Evolutionary conservation across 257 asterid species (phyloP).

Genomic region (Solanum chmielewskii): DNA sequence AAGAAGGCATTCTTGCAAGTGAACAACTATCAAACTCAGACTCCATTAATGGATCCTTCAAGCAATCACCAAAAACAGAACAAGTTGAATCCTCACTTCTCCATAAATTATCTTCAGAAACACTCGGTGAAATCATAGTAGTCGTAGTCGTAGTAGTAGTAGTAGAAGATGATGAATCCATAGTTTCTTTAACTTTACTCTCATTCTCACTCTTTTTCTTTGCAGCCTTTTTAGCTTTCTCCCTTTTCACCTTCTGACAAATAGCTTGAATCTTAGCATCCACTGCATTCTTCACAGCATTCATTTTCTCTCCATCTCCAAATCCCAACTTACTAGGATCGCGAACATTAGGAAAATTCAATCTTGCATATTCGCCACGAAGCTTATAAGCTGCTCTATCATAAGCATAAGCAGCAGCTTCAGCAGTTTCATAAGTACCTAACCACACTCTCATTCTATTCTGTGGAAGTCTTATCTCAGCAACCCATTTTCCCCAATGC

Average conservation of each 20-base stretch:
- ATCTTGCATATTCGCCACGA: conserved; percentile 86
- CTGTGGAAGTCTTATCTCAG: conserved; percentile 88
- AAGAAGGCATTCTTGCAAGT: conserved; percentile 78
- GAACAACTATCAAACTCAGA: conserved; percentile 46
- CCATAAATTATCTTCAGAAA: conserved; percentile 48
- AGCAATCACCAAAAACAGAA: conserved; percentile 26
- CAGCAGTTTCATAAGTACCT: conserved; percentile 89
- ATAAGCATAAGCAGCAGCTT: conserved; percentile 92
- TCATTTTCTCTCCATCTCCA: conserved; percentile 30
- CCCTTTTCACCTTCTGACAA: conserved; percentile 57
- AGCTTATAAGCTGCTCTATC: conserved; percentile 91
- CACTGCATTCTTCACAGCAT: conserved; percentile 65
- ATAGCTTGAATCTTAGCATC: conserved; percentile 85
- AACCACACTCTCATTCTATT: conserved; percentile 90
- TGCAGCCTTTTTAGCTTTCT: conserved; percentile 21
- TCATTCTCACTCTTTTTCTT: conserved; percentile 1
- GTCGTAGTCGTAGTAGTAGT: neutral
- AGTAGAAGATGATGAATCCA: conserved; percentile 20
- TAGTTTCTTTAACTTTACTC: neutral
- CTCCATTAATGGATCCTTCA: conserved; percentile 12
- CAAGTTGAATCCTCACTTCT: conserved; percentile 31
- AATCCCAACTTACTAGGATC: conserved; percentile 57
- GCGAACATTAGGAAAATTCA: conserved; percentile 66
- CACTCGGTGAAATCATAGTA: conserved; percentile 21
- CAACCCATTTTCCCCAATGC: conserved; percentile 99